Percentiles rank a stretch among this genome's conserved stretches.
phyloP scores from a whole-genome alignment of 1,139 yeast species.

The Debaryomyces udenii region DNA sequence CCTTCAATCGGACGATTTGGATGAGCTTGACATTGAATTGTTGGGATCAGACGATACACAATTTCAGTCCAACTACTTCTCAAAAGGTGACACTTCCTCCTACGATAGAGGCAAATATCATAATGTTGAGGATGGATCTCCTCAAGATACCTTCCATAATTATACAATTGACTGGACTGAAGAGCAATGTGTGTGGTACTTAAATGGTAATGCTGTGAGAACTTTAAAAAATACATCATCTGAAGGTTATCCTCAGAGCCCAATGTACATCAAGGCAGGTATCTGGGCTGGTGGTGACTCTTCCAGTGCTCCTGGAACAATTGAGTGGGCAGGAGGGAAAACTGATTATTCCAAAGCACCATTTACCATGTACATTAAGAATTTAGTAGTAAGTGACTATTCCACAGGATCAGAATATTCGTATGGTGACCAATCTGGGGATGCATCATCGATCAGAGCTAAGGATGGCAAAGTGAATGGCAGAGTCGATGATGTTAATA shows the following conservation, averaged over 20 bases:
- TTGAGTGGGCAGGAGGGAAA: conserved; percentile 48
- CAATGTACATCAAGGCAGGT: conserved; percentile 50
- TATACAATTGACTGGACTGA: conserved; percentile 42
- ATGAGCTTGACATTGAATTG: conserved; percentile 82
- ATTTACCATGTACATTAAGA: conserved; percentile 34
- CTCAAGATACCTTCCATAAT: conserved; percentile 36
- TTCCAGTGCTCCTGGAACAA: conserved; percentile 49
- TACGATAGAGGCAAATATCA: conserved; percentile 78
- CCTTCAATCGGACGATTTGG: conserved; percentile 77
- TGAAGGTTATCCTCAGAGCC: conserved; percentile 54
- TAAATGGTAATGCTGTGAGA: conserved; percentile 46
- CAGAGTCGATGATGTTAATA: conserved; percentile 49
- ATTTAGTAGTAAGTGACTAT: conserved; percentile 34
- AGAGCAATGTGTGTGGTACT: conserved; percentile 41
- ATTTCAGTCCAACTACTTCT: conserved; percentile 77
- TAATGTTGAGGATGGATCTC: conserved; percentile 41
- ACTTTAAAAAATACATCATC: conserved; percentile 39
- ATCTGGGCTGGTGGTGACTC: conserved; percentile 52
- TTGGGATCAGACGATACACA: conserved; percentile 70
- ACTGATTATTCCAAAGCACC: conserved; percentile 44
- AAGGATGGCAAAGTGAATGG: conserved; percentile 63
- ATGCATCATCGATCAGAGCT: conserved; percentile 68
- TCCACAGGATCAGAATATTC: conserved; percentile 39
- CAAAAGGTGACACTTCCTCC: conserved; percentile 70
- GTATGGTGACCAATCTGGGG: conserved; percentile 60